Evolutionary conservation across 1,284 basidiomycete species (phyloP), one percentile per base, ranked within the genome.

Genomic region (Ustilago xerochloae): DNA sequence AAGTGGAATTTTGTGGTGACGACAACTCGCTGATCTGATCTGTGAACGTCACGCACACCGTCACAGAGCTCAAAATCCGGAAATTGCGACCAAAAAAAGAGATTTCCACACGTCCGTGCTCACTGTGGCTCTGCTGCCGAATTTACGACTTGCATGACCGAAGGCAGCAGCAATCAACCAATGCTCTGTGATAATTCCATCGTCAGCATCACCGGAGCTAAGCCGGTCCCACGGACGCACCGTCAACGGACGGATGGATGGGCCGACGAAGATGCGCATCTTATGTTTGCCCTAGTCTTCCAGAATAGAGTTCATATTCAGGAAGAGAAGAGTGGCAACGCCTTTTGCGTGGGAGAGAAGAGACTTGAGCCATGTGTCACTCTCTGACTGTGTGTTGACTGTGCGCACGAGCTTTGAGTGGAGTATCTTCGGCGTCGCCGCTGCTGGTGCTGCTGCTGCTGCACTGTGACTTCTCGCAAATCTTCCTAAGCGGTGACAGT

Each of bases 191-290:
- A n/a, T 6, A 26, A 4, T 49, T 38, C 47, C 29, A 58, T 24
- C 29, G 49, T 43, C 48, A 43, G 48, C 57, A 59, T 22, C 51
- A 48, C 43, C 51, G 50, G 59, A 18, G 18, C 35, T 49, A 61
- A 61, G 43, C 59, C 45, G 59, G 50, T 32, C 30, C 16, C 41
- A 51, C 32, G 20, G 26, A 36, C 50, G n/a, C n/a, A n/a, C n/a
- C n/a, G n/a, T n/a, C n/a, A n/a, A n/a, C n/a, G n/a, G n/a, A n/a
- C n/a, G n/a, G n/a, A n/a, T n/a, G 45, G 33, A 56, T 6, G 16
- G 22, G 22, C 53, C 41, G 43, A 28, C 29, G 35, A 22, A 15
- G 22, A 30, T 18, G 9, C 16, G 22, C n/a, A 33, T 33, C 47
- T 49, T n/a, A 7, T 22, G 13, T 22, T 6, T 45, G 22, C 43